Base-by-base conservation (phyloP, 305 asterid species). In the Fraxinus floribunda region DNA sequence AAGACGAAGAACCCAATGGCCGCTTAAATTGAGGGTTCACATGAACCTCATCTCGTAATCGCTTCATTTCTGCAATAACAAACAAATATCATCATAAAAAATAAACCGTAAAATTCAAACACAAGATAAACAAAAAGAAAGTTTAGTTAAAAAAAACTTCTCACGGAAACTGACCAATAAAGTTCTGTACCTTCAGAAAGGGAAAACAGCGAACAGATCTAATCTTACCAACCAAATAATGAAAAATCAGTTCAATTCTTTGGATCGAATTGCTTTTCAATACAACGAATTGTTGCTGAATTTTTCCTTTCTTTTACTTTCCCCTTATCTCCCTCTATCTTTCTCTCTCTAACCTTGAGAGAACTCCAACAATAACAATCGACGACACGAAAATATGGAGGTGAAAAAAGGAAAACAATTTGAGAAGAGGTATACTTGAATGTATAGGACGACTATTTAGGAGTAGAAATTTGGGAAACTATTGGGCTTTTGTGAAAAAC, bases 21-120 rank as follows among this genome's bases (percentile, higher is more conserved):
- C 95, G 88, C 89, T 91, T 91, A 74, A 94, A 89, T 86, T 89
- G 95, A 81, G 94, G 92, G 86, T 84, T 91, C 80, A 85, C 84
- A 72, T 64, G 87, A 73, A 82, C 92, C 81, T 94, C 97, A 77
- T 94, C 98, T 83, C 97, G 82, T 77, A 87, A 82, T 83, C 98
- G 89, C 91, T 94, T 94, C 98, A 94, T 94, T 83, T 84, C 89
- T 85, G 82, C 82, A 85, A 79, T 82, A 55, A 82, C 68, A 70
- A 78, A 68, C 38, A 68, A 44, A 7, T 72, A 84, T 80, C 82
- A 83, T 34, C 81, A 78, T 26, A 79, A 80, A 2, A 73, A 64
- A 62, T 34, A 75, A 24, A 82, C 55, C 79, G 34, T 16, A 75
- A 30, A 75, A 26, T 7, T 5, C 68, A 74, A 71, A 46, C 62